Percentiles rank a stretch among this genome's conserved stretches.
These are phyloP conservation scores for Trichoderma parareesei DNA, from an alignment of 495 filamentous ascomycete species.

Conservation along the genomic window DNA sequence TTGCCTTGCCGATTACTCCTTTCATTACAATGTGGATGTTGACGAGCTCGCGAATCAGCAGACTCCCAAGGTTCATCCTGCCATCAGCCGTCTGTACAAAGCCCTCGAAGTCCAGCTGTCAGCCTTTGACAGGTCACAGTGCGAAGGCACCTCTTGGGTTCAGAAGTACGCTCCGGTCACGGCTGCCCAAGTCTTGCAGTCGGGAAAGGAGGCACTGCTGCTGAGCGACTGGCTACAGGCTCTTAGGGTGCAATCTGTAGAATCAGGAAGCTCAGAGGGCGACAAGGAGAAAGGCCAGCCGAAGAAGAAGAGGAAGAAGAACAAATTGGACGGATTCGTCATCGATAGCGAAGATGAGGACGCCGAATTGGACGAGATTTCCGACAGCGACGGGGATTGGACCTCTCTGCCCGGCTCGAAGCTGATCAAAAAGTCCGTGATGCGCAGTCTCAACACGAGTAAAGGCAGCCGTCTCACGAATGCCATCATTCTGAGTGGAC, in stretches of 20 bases:
- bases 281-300: conserved; percentile 35
- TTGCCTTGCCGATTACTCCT: neutral
- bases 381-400: conserved; percentile 55
- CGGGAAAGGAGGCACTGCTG: conserved; percentile 58
- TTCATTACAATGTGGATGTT: neutral
- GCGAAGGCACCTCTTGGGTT: conserved; percentile 65
- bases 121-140: conserved; percentile 72
- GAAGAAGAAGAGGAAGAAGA: conserved; percentile 62
- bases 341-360: conserved; percentile 77
- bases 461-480: conserved; percentile 40
- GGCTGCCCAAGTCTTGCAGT: conserved; percentile 68
- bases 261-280: conserved; percentile 48
- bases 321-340: conserved; percentile 75
- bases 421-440: conserved; percentile 49
- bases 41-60: conserved; percentile 14
- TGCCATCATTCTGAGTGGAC: conserved; percentile 78
- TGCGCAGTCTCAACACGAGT: conserved; percentile 46
- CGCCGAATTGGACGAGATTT: conserved; percentile 64
- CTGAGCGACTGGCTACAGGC: conserved; percentile 78
- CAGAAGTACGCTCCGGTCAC: conserved; percentile 78
- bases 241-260: conserved; percentile 65
- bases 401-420: conserved; percentile 29
- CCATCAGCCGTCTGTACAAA: conserved; percentile 51
- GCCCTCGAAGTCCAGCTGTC: conserved; percentile 53
- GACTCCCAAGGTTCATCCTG: conserved; percentile 38